Base-by-base conservation (phyloP, 768 basidiomycete species). In the Amylocystis lapponica region DNA sequence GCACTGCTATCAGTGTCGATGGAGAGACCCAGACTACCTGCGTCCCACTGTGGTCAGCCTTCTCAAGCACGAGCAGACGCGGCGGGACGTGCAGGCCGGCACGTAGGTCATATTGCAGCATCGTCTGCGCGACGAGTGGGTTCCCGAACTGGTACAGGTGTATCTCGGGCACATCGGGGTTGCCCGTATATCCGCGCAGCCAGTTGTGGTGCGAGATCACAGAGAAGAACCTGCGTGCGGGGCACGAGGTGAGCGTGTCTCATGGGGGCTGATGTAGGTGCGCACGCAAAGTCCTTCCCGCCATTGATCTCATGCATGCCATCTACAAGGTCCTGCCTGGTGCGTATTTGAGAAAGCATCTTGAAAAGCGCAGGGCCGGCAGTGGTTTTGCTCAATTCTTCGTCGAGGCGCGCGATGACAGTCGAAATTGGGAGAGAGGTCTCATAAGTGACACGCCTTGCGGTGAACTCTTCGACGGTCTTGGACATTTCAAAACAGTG, bases 91-190 rank as follows among this genome's bases (percentile, higher is more conserved):
- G 62, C 20, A 64, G 57, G 2, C 63, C 71, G 0, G 65, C 69
- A 13, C 58, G 58, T 32, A 68, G 50, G 45, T 76, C 72, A 46
- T 65, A 53, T 42, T 58, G 51, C 39, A 78, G 41, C 49, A 79
- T 67, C 2, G 53, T 56, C 43, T 73, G 67, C 0, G 75, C 77
- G 35, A 74, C 58, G 37, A 74, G 56, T 2, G 77, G 77, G 55
- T 77, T 77, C 14, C 76, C 76, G 43, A 76, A 61, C 22, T 63
- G 67, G 57, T 79, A 79, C 11, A 70, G 53, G 31, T 64, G 51
- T 1, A 67, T 58, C 23, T 46, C 19, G 50, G 52, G 44, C 22
- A 30, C 40, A 33, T 19, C 16, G 6, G 41, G 4, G n/a, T 39
- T 31, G 16, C 41, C 40, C 10, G 16, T 40, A 21, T 17, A 42